Conservation (phyloP, 371 early-diverging fungal genomes). For the Dinochytrium kinnereticum region DNA sequence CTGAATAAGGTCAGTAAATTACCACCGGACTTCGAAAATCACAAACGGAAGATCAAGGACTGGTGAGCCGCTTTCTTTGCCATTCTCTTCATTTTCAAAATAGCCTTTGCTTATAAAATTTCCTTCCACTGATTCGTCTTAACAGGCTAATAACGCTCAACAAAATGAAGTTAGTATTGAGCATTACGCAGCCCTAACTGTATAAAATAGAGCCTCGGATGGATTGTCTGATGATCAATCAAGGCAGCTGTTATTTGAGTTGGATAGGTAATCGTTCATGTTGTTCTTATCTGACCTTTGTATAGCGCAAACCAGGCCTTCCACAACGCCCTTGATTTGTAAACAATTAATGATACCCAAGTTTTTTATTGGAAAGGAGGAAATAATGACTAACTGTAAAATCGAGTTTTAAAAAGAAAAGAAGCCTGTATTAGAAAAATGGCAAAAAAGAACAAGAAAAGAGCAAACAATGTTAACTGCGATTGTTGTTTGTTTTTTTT, state of each 20-base stretch:
- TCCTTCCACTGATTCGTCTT: background rate
- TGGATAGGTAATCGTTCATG: slow-evolving; percentile 68
- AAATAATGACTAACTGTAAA: too few species aligned
- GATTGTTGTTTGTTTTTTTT: too few species aligned
- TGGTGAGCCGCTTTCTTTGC: slow-evolving; percentile 60
- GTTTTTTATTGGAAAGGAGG: background rate
- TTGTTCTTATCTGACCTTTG: background rate
- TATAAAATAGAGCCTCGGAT: slow-evolving; percentile 59
- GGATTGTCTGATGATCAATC: slow-evolving; percentile 86
- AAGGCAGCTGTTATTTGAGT: slow-evolving; percentile 91
- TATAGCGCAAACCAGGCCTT: slow-evolving; percentile 37
- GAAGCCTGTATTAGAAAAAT: too few species aligned
- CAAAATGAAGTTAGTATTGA: slow-evolving; percentile 75
- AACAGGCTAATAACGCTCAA: slow-evolving; percentile 85
- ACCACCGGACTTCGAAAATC: slow-evolving; percentile 78
- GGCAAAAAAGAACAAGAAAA: too few species aligned
- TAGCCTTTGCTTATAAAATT: too few species aligned
- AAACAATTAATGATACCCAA: too few species aligned
- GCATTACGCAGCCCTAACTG: background rate
- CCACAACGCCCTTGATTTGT: slow-evolving; percentile 20
- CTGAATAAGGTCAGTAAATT: slow-evolving; percentile 81
- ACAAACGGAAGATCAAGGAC: slow-evolving; percentile 78
- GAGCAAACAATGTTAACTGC: too few species aligned
- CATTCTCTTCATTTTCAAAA: background rate
- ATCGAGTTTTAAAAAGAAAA: too few species aligned